Conservation (phyloP, 441 rosid species). For the Populus trichocarpa region DNA sequence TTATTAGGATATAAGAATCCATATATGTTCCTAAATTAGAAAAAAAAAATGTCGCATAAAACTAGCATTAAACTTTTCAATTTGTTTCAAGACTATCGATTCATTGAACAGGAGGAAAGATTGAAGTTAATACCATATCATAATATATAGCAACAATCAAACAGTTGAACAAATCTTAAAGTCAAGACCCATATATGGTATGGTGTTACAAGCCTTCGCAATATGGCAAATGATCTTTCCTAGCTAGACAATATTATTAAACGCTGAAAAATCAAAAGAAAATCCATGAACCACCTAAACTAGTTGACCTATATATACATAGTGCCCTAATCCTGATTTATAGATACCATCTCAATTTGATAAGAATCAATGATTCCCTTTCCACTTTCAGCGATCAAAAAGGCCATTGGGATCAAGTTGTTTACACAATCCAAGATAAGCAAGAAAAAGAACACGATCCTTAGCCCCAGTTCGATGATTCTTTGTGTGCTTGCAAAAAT, state of each 20-base stretch:
- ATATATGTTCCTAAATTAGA: background rate
- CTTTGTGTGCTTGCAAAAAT: conserved; percentile 59
- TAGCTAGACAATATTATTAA: background rate
- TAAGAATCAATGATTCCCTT: background rate
- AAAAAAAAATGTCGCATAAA: background rate
- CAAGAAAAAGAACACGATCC: conserved; percentile 59
- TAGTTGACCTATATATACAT: background rate
- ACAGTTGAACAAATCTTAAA: no score
- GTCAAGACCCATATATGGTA: no score
- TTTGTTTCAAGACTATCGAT: background rate
- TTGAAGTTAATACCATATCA: no score
- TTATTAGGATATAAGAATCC: background rate
- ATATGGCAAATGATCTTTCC: background rate
- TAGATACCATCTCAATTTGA: background rate
- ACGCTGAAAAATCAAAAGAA: background rate
- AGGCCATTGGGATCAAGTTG: conserved; percentile 56
- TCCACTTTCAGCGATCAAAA: conserved; percentile 18
- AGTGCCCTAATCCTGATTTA: background rate
- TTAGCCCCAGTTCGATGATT: conserved; percentile 76
- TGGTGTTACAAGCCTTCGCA: background rate
- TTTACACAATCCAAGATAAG: conserved; percentile 55
- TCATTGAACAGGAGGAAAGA: background rate
- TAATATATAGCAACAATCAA: background rate
- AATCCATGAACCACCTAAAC: background rate
- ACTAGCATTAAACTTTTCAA: background rate